Evolutionary conservation across 371 early-diverging fungal species (phyloP).

Genomic region (Gilbertella persicaria): DNA sequence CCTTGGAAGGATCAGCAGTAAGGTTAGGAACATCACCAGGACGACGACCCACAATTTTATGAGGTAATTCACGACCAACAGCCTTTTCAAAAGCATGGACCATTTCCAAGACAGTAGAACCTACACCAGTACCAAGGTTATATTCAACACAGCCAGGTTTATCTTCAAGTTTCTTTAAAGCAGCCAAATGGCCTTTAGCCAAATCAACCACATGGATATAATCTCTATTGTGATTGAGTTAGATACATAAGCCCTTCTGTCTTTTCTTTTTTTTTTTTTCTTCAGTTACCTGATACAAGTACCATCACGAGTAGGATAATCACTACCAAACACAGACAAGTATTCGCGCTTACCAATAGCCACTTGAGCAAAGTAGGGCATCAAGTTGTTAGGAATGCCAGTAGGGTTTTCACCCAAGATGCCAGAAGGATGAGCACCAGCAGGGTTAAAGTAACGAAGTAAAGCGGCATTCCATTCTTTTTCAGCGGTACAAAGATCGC

Average conservation of each 20-base stretch:
- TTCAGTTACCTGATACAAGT: slow-evolving; percentile 79
- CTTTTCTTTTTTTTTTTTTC: background rate
- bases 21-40: slow-evolving; percentile 87
- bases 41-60: slow-evolving; percentile 66
- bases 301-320: slow-evolving; percentile 89
- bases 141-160: slow-evolving; percentile 65
- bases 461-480: slow-evolving; percentile 71
- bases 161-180: slow-evolving; percentile 68
- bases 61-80: slow-evolving; percentile 67
- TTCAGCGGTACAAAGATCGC: slow-evolving; percentile 68
- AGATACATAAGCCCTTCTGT: background rate
- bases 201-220: slow-evolving; percentile 92
- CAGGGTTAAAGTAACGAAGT: slow-evolving; percentile 91
- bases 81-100: slow-evolving; percentile 75
- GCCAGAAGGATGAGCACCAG: slow-evolving; percentile 86
- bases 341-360: slow-evolving; percentile 73
- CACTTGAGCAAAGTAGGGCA: slow-evolving; percentile 86
- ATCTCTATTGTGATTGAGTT: slow-evolving; percentile 51
- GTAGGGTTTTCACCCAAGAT: slow-evolving; percentile 86
- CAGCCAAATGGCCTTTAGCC: slow-evolving; percentile 84
- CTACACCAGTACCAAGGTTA: slow-evolving; percentile 89
- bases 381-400: slow-evolving; percentile 85
- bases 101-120: slow-evolving; percentile 89
- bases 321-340: slow-evolving; percentile 80
- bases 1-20: slow-evolving; percentile 75